Evolutionary conservation across 2,329 filamentous ascomycete genomes (phyloP).

Genomic region (Penicillium corylophilum): DNA sequence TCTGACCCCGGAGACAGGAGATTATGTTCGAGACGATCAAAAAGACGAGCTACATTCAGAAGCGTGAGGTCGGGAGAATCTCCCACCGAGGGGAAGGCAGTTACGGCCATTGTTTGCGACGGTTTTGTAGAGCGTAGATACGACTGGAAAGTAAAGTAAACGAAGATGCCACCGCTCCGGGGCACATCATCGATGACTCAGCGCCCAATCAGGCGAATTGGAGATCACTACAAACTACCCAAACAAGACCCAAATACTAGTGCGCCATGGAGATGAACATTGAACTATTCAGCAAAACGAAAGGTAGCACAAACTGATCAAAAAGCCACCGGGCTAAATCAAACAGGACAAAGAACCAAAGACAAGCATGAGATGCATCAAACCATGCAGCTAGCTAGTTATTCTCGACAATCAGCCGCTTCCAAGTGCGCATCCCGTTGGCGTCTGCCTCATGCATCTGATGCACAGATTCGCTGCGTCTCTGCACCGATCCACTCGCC

Average conservation of each 20-base stretch:
- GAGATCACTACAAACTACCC: not conserved
- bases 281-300: not conserved
- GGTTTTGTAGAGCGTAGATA: not conserved
- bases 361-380: not conserved
- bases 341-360: not conserved
- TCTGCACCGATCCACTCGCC: constrained; percentile 18
- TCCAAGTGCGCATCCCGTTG: constrained; percentile 34
- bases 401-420: constrained; percentile 38
- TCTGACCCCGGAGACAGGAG: constrained; percentile 41
- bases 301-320: constrained; percentile 6
- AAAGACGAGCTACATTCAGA: constrained; percentile 44
- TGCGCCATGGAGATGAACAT: not conserved
- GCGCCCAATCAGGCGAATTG: not conserved
- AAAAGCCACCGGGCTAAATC: not conserved
- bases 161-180: constrained; percentile 9
- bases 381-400: constrained; percentile 25
- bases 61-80: constrained; percentile 31
- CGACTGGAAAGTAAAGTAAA: not conserved
- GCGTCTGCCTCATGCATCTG: constrained; percentile 31
- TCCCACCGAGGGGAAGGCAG: constrained; percentile 13
- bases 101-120: constrained; percentile 17
- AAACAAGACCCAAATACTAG: not conserved
- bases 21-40: constrained; percentile 45
- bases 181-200: constrained; percentile 12
- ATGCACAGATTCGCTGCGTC: constrained; percentile 33